These are phyloP conservation scores for Eimeria acervulina DNA, from an alignment of 169 alveolate genomes.

Conservation along the genomic window DNA sequence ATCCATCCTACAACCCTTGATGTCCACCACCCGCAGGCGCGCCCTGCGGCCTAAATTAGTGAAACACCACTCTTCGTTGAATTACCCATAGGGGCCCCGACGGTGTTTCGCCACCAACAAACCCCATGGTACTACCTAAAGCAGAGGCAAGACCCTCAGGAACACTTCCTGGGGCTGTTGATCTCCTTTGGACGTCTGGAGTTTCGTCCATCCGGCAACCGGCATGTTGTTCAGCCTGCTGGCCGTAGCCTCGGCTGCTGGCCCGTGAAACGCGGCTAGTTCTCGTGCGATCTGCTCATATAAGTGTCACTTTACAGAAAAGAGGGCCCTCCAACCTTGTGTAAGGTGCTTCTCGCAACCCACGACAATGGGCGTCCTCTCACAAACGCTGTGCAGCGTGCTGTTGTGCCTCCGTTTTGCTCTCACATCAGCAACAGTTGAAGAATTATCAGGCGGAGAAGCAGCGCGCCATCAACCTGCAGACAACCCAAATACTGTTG, in stretches of 20 bases:
- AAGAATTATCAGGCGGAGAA: background rate
- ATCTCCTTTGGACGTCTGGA: background rate
- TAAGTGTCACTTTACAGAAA: background rate
- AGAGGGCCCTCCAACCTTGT: background rate
- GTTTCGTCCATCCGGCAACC: background rate
- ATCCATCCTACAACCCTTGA: background rate
- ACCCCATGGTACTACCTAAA: background rate
- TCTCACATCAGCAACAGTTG: background rate
- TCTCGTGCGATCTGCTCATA: background rate
- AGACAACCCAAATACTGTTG: constrained; percentile 41
- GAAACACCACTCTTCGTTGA: background rate
- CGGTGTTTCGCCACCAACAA: background rate
- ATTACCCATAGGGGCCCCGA: background rate
- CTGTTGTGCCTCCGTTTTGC: background rate
- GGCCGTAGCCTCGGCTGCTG: constrained; percentile 35
- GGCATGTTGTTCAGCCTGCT: background rate
- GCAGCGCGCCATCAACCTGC: constrained; percentile 18
- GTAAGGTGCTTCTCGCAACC: background rate
- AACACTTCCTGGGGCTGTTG: background rate
- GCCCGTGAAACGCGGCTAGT: background rate
- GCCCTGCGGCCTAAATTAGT: background rate
- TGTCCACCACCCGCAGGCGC: background rate
- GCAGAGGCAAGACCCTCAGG: background rate
- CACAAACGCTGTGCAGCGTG: background rate
- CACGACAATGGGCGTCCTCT: background rate